phyloP scores from a whole-genome alignment of 805 yeast genomes.

The Torulaspora gathmanii region DNA sequence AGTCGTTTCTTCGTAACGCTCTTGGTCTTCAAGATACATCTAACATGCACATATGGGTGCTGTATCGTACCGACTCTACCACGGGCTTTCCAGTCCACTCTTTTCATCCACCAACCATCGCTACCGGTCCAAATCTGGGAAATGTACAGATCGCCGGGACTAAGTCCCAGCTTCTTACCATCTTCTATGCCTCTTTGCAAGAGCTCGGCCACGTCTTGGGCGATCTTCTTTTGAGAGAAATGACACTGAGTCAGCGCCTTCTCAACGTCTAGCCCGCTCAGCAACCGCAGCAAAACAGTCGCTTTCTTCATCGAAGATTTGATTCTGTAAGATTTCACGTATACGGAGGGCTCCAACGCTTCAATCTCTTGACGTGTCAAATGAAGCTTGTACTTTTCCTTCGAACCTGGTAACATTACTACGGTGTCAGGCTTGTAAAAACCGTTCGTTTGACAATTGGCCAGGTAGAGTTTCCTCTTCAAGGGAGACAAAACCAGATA shows the following conservation, averaged over 20 bases:
- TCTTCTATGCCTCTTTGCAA: constrained; percentile 68
- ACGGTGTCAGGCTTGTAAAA: constrained; percentile 62
- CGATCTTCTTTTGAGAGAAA: constrained; percentile 73
- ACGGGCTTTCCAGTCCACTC: constrained; percentile 81
- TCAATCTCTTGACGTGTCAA: constrained; percentile 64
- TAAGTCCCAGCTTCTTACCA: constrained; percentile 54
- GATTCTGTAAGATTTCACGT: constrained; percentile 71
- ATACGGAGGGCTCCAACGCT: constrained; percentile 83
- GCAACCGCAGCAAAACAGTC: constrained; percentile 68
- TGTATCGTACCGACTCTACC: constrained; percentile 78
- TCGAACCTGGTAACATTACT: constrained; percentile 39
- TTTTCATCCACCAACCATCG: constrained; percentile 69
- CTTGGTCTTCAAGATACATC: constrained; percentile 66
- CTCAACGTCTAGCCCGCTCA: constrained; percentile 64
- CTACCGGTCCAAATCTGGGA: constrained; percentile 88
- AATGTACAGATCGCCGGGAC: constrained; percentile 61
- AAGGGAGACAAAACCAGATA: constrained; percentile 61
- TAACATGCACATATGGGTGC: constrained; percentile 75
- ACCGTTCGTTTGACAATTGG: constrained; percentile 54
- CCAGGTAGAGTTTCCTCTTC: constrained; percentile 58
- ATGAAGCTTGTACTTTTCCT: constrained; percentile 49
- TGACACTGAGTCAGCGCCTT: constrained; percentile 90
- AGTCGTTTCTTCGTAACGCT: constrained; percentile 55
- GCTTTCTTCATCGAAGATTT: constrained; percentile 89
- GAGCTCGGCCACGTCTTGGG: constrained; percentile 72